A percentile compares a stretch with the other conserved stretches of the same genome.
Conservation (phyloP, 2,329 filamentous ascomycete genomes). For the Colletotrichum graminicola region DNA sequence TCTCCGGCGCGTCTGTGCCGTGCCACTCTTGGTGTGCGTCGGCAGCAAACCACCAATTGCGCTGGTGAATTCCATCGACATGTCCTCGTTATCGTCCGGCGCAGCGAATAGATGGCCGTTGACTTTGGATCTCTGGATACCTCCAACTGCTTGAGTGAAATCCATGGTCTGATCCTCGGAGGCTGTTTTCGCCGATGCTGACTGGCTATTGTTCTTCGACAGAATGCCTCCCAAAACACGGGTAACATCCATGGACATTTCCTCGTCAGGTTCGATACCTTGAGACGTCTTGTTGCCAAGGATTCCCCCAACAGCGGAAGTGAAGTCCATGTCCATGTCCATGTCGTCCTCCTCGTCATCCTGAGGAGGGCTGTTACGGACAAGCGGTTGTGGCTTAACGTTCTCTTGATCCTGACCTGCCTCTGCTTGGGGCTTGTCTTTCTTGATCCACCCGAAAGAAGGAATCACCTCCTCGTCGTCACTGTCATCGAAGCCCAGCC, state of each 20-base stretch:
- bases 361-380: not conserved
- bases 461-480: conserved; percentile 77
- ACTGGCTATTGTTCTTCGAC: conserved; percentile 51
- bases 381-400: conserved; percentile 44
- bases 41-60: conserved; percentile 69
- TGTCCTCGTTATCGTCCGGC: conserved; percentile 70
- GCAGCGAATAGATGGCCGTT: conserved; percentile 49
- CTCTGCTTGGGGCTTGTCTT: conserved; percentile 53
- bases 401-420: conserved; percentile 61
- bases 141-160: conserved; percentile 82
- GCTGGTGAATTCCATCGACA: conserved; percentile 84
- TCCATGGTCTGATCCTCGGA: conserved; percentile 81
- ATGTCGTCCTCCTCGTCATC: conserved; percentile 51
- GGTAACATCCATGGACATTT: conserved; percentile 96
- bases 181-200: conserved; percentile 9
- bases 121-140: conserved; percentile 63
- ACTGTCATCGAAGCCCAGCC: conserved; percentile 62
- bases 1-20: conserved; percentile 46
- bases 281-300: conserved; percentile 53
- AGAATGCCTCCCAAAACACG: conserved; percentile 85
- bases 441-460: conserved; percentile 81
- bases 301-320: conserved; percentile 67
- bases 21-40: conserved; percentile 43
- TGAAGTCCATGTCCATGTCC: conserved; percentile 72
- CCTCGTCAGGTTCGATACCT: conserved; percentile 65